A percentile compares a stretch with the other conserved stretches of the same genome.
These are phyloP conservation scores for Punica granatum DNA, from an alignment of 345 rosid genomes.

Conservation along the genomic window DNA sequence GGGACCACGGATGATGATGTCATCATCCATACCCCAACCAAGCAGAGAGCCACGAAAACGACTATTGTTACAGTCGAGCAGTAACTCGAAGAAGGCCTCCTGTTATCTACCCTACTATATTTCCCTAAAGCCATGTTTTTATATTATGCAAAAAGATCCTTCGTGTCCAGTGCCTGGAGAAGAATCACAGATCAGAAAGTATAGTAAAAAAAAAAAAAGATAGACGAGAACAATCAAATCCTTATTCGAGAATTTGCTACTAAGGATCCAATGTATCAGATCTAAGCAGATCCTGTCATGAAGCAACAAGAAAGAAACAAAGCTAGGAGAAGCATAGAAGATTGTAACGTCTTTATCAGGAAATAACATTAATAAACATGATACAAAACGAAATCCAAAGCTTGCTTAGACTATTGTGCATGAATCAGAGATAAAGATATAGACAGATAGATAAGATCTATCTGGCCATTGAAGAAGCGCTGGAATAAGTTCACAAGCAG, in stretches of 20 bases:
- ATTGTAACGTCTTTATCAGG: background rate
- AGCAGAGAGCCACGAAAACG: slow-evolving; percentile 81
- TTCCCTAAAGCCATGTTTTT: slow-evolving; percentile 62
- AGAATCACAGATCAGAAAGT: background rate
- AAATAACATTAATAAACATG: too few species aligned
- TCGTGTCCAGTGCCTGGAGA: background rate
- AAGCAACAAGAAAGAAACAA: background rate
- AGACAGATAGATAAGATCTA: background rate
- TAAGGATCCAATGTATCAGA: background rate
- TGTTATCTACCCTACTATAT: slow-evolving; percentile 62
- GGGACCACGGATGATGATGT: slow-evolving; percentile 74
- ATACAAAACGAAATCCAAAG: too few species aligned
- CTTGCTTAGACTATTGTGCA: background rate
- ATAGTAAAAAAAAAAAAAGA: too few species aligned
- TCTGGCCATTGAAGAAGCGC: background rate
- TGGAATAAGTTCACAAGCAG: background rate
- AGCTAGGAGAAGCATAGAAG: background rate
- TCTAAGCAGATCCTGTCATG: background rate
- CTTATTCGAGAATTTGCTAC: background rate
- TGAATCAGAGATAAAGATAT: background rate
- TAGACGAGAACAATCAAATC: background rate
- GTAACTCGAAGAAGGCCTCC: slow-evolving; percentile 56
- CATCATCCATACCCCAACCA: slow-evolving; percentile 97
- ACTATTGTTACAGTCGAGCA: slow-evolving; percentile 76
- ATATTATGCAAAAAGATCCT: background rate